Percentiles rank a stretch among this genome's conserved stretches.
phyloP scores from a whole-genome alignment of 352 stramenopile species.

The Pythium sukuiense region DNA sequence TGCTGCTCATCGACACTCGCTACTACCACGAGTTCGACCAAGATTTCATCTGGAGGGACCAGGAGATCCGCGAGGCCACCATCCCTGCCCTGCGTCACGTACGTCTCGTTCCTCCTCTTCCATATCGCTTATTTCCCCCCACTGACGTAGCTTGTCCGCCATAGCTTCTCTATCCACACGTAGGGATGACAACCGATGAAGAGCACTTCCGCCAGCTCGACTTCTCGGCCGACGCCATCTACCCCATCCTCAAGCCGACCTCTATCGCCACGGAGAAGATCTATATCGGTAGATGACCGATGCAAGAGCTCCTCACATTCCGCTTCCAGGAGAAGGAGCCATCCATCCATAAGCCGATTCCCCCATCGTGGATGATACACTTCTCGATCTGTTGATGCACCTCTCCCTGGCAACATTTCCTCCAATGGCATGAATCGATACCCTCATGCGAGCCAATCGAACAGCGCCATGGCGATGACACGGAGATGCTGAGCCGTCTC shows the following conservation, averaged over 20 bases:
- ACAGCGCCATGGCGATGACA: neutral
- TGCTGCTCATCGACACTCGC: conserved; percentile 52
- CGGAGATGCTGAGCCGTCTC: neutral
- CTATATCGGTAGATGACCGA: conserved; percentile 15
- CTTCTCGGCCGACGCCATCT: conserved; percentile 46
- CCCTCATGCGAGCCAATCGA: neutral
- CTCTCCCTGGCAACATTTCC: neutral
- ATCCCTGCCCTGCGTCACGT: conserved; percentile 44
- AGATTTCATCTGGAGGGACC: conserved; percentile 54
- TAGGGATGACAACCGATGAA: conserved; percentile 7
- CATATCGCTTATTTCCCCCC: too few relatives aligned
- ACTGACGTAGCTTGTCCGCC: too few relatives aligned
- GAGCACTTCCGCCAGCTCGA: conserved; percentile 27
- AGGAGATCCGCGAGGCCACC: conserved; percentile 41
- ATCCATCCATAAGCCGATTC: too few relatives aligned
- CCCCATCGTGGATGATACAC: neutral
- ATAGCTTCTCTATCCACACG: conserved; percentile 7
- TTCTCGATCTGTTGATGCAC: neutral
- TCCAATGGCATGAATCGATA: neutral
- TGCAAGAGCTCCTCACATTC: neutral
- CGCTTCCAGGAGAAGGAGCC: too few relatives aligned
- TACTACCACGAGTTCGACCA: conserved; percentile 69
- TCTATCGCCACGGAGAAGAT: conserved; percentile 47
- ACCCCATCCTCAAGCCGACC: conserved; percentile 33
- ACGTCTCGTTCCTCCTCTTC: neutral